phyloP scores from a whole-genome alignment of 495 filamentous ascomycete species.

The Aspergillus haitiensis region DNA sequence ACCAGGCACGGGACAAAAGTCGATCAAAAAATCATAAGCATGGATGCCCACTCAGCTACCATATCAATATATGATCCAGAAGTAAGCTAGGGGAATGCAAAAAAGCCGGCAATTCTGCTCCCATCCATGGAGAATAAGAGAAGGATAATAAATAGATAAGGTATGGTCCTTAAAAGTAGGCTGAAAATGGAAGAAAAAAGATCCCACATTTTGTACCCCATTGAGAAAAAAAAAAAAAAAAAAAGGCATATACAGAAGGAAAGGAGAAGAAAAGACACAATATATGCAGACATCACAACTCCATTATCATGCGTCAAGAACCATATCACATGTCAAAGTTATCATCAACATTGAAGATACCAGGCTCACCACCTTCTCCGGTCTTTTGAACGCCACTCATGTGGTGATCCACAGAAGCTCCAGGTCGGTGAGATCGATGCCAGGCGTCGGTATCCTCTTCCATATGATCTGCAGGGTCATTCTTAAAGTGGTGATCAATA shows the following conservation, averaged over 20 bases:
- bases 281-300: conserved; percentile 38
- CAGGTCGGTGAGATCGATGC: conserved; percentile 40
- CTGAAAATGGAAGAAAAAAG: conserved; percentile 24
- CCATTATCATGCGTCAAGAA: conserved; percentile 43
- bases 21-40: conserved; percentile 7
- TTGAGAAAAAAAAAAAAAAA: conserved; percentile 23
- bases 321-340: conserved; percentile 68
- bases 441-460: conserved; percentile 65
- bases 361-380: conserved; percentile 59
- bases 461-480: conserved; percentile 62
- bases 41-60: neutral
- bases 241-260: conserved; percentile 39
- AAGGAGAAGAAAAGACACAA: conserved; percentile 21
- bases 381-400: conserved; percentile 76
- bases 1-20: conserved; percentile 2
- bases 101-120: conserved; percentile 12
- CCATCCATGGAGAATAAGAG: conserved; percentile 6
- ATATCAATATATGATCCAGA: conserved; percentile 4
- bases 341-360: conserved; percentile 68
- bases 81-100: conserved; percentile 8
- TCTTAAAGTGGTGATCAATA: conserved; percentile 83
- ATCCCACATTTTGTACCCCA: conserved; percentile 31
- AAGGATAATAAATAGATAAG: conserved; percentile 17
- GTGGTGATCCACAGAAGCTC: conserved; percentile 51
- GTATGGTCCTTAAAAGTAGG: conserved; percentile 15